phyloP scores from a whole-genome alignment of 805 yeast species.

The Kodamaea nitidulidarum region DNA sequence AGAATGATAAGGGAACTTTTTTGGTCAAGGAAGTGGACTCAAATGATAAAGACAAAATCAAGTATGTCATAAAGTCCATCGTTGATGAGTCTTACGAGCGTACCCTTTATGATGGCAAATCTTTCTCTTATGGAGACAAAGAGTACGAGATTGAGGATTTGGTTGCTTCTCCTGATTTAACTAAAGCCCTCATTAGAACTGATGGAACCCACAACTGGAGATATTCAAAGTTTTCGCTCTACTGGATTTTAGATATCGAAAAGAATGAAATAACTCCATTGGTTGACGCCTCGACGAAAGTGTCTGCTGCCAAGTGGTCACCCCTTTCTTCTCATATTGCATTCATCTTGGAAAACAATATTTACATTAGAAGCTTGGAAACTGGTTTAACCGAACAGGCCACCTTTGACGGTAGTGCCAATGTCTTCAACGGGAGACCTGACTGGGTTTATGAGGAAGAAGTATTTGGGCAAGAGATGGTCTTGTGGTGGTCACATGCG shows the following conservation, averaged over 20 bases:
- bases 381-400: slow-evolving; percentile 22
- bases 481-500: slow-evolving; percentile 73
- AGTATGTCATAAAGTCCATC: slow-evolving; percentile 54
- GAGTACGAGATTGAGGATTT: slow-evolving; percentile 49
- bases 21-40: slow-evolving; percentile 30
- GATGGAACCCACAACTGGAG: slow-evolving; percentile 59
- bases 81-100: slow-evolving; percentile 42
- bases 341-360: slow-evolving; percentile 52
- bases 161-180: slow-evolving; percentile 64
- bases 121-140: slow-evolving; percentile 36
- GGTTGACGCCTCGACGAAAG: slow-evolving; percentile 14
- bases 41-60: slow-evolving; percentile 36
- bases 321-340: slow-evolving; percentile 55
- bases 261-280: slow-evolving; percentile 10
- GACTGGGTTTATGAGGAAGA: slow-evolving; percentile 90
- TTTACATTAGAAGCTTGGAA: slow-evolving; percentile 44
- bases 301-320: slow-evolving; percentile 60
- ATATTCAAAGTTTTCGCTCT: slow-evolving; percentile 44
- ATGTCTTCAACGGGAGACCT: slow-evolving; percentile 62
- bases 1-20: slow-evolving; percentile 64
- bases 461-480: slow-evolving; percentile 52
- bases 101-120: slow-evolving; percentile 47
- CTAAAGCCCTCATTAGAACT: slow-evolving; percentile 55
- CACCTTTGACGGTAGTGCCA: slow-evolving; percentile 49
- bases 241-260: slow-evolving; percentile 38